Base-by-base conservation (phyloP, 192 early-diverging fungal species). In the Backusella tarrabulga region DNA sequence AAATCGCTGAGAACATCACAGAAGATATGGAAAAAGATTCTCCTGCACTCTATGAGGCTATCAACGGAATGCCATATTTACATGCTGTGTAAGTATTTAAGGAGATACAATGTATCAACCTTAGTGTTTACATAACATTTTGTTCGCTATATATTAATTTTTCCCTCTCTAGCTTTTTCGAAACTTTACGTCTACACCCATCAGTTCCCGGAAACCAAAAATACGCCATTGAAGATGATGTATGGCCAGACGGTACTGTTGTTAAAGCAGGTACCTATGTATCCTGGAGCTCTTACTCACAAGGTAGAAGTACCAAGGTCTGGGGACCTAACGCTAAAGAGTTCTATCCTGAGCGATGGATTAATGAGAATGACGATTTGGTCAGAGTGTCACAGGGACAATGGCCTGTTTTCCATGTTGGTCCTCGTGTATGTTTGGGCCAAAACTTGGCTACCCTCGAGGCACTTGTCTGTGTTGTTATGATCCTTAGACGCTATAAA, bases 321-420 rank as follows among this genome's bases (percentile, higher is more conserved):
- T 94, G 92, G 92, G 92, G 92, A 15, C 46, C 74, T 12, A 84
- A 93, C 54, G 92, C 91, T 5, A 77, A 69, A 42, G 77, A 87
- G 52, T 94, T 91, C 77, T 71, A 81, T 21, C 93, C 93, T 19
- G 88, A 91, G 68, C 85, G 92, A 12, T 94, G 92, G 89, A 79
- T 93, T 15, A 80, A 84, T n/a, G 77, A 72, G 5, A 71, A 84
- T 32, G 77, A 76, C 1, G 77, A 76, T 21, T 71, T 78, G 9
- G 82, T 77, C 36, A 67, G 66, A 35, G 80, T 80, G 8, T 77
- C 70, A 3, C 80, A 77, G 29, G 88, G 77, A 71, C 85, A 88
- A 75, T 91, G 83, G 73, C 79, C 87, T n/a, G 85, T 80, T 17
- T 91, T 91, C 83, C 82, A 91, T 67, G 86, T 82, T 23, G 90